phyloP scores from a whole-genome alignment of 257 asterid species.

The Fraxinus pennsylvanica region DNA sequence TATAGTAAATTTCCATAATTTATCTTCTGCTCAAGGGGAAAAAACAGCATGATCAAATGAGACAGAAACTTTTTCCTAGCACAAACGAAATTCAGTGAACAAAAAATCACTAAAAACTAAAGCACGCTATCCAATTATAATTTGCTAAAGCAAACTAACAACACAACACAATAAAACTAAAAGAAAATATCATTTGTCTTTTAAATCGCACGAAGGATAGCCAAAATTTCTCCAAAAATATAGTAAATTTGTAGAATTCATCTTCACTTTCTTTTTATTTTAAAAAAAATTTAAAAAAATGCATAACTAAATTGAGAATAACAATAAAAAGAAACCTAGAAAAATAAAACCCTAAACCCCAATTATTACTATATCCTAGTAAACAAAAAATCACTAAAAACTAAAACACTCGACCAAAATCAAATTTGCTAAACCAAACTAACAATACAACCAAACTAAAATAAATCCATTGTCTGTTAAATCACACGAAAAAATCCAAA shows the following conservation, averaged over 20 bases:
- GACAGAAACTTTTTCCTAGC: background rate
- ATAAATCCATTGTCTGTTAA: background rate
- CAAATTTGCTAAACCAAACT: background rate
- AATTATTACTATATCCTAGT: background rate
- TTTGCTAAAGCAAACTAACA: background rate
- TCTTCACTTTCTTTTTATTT: background rate
- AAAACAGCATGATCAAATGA: background rate
- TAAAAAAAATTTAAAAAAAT: too few relatives aligned
- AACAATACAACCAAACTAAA: background rate
- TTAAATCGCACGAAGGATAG: background rate
- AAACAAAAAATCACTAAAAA: background rate
- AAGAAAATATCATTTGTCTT: background rate
- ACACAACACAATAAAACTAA: background rate
- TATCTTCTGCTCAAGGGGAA: background rate
- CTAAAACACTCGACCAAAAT: background rate
- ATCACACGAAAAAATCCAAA: background rate
- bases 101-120: background rate
- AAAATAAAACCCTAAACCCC: constrained; percentile 8
- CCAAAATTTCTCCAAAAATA: background rate
- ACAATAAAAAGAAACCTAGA: too few relatives aligned
- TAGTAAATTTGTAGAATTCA: background rate
- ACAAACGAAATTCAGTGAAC: background rate
- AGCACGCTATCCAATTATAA: constrained; percentile 4
- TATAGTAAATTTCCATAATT: background rate
- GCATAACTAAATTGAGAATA: background rate